phyloP scores from a whole-genome alignment of 805 yeast genomes.

The Zygotorulaspora sp. region DNA sequence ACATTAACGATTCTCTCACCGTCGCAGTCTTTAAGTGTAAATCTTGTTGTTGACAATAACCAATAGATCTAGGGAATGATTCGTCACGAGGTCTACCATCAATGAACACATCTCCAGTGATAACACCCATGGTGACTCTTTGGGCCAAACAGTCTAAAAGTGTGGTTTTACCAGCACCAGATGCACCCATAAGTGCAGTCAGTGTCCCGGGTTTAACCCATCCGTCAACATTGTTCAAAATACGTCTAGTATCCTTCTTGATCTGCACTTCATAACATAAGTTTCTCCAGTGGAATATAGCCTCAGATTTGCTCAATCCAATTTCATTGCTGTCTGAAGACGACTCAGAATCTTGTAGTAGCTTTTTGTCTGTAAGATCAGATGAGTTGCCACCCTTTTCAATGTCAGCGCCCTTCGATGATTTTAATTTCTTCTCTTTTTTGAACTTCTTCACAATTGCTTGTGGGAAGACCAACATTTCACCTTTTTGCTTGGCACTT shows the following conservation, averaged over 20 bases:
- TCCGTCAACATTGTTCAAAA: slow-evolving; percentile 65
- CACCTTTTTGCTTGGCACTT: slow-evolving; percentile 69
- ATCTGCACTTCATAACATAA: slow-evolving; percentile 66
- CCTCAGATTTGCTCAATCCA: slow-evolving; percentile 35
- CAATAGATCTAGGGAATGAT: slow-evolving; percentile 59
- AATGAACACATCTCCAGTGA: slow-evolving; percentile 62
- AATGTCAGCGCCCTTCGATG: slow-evolving; percentile 24
- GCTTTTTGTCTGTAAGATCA: slow-evolving; percentile 20
- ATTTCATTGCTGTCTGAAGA: slow-evolving; percentile 21
- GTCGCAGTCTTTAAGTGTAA: slow-evolving; percentile 61
- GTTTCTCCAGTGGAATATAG: slow-evolving; percentile 74
- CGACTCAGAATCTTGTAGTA: slow-evolving; percentile 24
- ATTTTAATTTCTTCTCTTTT: slow-evolving; percentile 35
- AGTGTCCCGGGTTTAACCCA: slow-evolving; percentile 81
- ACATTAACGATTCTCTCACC: slow-evolving; percentile 66
- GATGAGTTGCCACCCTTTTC: slow-evolving; percentile 19
- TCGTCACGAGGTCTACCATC: slow-evolving; percentile 57
- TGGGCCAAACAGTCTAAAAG: slow-evolving; percentile 66
- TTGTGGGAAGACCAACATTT: slow-evolving; percentile 55
- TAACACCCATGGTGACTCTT: slow-evolving; percentile 65
- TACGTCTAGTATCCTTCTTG: slow-evolving; percentile 54
- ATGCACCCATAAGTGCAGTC: slow-evolving; percentile 74
- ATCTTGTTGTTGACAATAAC: slow-evolving; percentile 77
- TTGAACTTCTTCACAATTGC: slow-evolving; percentile 45
- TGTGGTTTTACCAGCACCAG: slow-evolving; percentile 82